A percentile compares a stretch with the other conserved stretches of the same genome.
Conservation (phyloP, 495 filamentous ascomycete species). For the Tuber calosporum region DNA sequence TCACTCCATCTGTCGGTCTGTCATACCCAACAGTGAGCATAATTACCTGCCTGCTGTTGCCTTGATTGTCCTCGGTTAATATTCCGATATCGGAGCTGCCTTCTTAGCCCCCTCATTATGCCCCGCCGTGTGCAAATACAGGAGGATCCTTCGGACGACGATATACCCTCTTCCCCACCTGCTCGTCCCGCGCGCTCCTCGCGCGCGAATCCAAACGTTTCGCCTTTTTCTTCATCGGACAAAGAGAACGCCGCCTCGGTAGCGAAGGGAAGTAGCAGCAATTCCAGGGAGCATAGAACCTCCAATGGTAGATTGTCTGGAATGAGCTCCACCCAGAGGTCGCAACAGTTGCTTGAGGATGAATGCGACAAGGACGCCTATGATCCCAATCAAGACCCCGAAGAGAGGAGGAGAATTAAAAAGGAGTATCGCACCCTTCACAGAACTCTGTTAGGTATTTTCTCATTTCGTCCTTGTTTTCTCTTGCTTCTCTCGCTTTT, state of each 20-base stretch:
- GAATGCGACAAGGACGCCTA: constrained; percentile 54
- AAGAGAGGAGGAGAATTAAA: constrained; percentile 65
- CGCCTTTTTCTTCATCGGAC: constrained; percentile 32
- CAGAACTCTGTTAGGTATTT: constrained; percentile 57
- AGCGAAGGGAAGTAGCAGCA: constrained; percentile 14
- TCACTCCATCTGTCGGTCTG: constrained; percentile 10
- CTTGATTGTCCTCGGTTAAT: constrained; percentile 61
- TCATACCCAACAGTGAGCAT: constrained; percentile 43
- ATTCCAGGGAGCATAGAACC: constrained; percentile 9
- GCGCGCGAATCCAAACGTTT: constrained; percentile 8
- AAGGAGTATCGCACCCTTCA: constrained; percentile 61
- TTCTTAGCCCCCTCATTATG: constrained; percentile 43
- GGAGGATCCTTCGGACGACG: constrained; percentile 54
- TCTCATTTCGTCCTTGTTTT: background rate
- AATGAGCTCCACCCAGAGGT: constrained; percentile 29
- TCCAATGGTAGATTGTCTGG: constrained; percentile 17
- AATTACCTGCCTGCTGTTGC: constrained; percentile 18
- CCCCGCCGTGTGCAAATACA: constrained; percentile 26
- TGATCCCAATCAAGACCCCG: constrained; percentile 79
- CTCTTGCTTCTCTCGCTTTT: background rate
- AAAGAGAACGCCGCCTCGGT: constrained; percentile 34
- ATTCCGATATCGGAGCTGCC: constrained; percentile 64
- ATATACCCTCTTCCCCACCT: constrained; percentile 49
- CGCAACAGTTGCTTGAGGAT: constrained; percentile 39
- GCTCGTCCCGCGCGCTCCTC: constrained; percentile 36